Evolutionary conservation across 1,284 basidiomycete genomes (phyloP).

Genomic region (Cutaneotrichosporon mucoides): DNA sequence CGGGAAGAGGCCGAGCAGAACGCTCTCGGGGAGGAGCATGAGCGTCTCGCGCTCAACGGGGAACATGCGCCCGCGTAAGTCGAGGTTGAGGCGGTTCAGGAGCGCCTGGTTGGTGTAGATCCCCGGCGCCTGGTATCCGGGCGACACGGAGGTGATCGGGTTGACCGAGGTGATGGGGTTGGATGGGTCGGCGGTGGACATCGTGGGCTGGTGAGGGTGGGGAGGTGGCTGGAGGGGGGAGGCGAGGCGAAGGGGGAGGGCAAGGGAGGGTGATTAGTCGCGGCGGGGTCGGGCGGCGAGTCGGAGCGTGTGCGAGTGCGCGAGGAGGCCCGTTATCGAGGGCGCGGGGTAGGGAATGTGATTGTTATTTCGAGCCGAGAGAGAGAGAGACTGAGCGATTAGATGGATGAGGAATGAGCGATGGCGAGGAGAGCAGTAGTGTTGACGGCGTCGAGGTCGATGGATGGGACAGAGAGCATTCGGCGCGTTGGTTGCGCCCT

Average conservation of each 20-base stretch:
- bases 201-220: slow-evolving; percentile 8
- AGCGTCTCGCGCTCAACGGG: slow-evolving; percentile 95
- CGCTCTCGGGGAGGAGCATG: slow-evolving; percentile 97
- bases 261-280: no score
- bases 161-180: slow-evolving; percentile 49
- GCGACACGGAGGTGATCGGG: slow-evolving; percentile 75
- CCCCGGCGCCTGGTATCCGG: slow-evolving; percentile 36
- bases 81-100: slow-evolving; percentile 79
- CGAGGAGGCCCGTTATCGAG: no score
- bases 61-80: slow-evolving; percentile 86
- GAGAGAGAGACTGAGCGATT: no score
- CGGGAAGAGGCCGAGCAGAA: slow-evolving; percentile 92
- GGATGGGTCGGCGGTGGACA: slow-evolving; percentile 34
- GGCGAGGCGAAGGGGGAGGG: background rate
- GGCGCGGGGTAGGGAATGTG: no score
- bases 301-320: no score
- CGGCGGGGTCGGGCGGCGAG: no score
- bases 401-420: no score
- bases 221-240: background rate
- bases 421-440: no score
- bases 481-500: no score
- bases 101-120: slow-evolving; percentile 55
- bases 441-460: no score
- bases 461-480: no score
- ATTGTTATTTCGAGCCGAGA: no score